phyloP scores from a whole-genome alignment of 257 asterid species.

The Solanum bulbocastanum region DNA sequence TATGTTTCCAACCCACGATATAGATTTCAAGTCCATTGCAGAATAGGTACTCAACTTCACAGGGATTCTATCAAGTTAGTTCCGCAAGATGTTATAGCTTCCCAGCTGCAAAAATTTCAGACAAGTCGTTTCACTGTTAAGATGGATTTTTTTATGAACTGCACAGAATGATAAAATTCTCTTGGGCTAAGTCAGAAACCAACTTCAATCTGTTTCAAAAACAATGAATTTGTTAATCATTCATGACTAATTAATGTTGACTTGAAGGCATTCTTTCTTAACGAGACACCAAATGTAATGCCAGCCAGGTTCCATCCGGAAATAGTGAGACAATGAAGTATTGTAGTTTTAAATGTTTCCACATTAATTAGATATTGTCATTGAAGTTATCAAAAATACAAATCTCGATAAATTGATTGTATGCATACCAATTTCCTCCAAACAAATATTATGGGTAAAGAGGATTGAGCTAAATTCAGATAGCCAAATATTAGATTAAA shows the following conservation, averaged over 20 bases:
- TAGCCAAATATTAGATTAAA: not conserved
- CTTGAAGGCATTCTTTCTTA: not conserved
- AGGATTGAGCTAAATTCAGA: not conserved
- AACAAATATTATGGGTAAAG: not conserved
- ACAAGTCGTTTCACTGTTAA: not conserved
- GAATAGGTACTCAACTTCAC: not conserved
- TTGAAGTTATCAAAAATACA: not conserved
- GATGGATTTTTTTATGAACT: not conserved
- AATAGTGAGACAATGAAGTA: not conserved
- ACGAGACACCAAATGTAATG: not conserved
- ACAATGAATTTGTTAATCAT: not conserved
- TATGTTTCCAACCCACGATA: constrained; percentile 70
- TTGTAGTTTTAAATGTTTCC: not conserved
- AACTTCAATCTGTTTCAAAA: not conserved
- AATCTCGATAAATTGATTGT: not conserved
- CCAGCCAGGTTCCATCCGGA: not conserved
- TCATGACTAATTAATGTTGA: not conserved
- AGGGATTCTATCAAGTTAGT: not conserved
- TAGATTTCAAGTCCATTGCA: constrained; percentile 58
- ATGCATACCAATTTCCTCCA: not conserved
- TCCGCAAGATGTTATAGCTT: not conserved
- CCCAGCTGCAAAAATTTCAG: constrained; percentile 12
- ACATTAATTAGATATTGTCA: not conserved
- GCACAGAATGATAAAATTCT: not conserved
- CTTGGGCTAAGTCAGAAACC: not conserved